Conservation (phyloP, 2,329 filamentous ascomycete species). For the Pseudogymnoascus pannorum region DNA sequence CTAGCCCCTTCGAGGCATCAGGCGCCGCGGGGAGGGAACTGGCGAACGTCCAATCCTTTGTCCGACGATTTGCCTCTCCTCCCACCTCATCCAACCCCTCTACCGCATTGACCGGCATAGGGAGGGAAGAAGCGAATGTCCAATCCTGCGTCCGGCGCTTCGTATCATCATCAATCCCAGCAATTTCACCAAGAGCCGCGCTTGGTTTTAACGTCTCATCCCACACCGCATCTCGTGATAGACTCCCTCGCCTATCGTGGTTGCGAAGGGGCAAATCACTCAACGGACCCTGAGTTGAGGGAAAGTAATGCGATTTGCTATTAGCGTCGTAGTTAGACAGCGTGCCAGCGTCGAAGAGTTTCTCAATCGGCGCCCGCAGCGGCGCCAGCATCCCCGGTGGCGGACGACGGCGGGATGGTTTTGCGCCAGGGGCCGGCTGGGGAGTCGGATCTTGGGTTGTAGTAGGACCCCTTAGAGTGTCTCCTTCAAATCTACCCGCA, state of each 20-base stretch:
- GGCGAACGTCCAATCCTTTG: constrained; percentile 50
- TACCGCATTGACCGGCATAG: constrained; percentile 23
- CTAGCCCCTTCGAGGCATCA: background rate
- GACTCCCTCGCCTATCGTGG: background rate
- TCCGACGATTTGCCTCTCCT: constrained; percentile 19
- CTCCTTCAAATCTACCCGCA: too few species aligned
- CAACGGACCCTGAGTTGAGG: constrained; percentile 19
- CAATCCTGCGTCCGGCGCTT: constrained; percentile 46
- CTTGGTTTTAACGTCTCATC: constrained; percentile 47
- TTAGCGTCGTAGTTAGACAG: constrained; percentile 59
- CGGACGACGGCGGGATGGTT: constrained; percentile 47
- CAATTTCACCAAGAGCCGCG: too few species aligned
- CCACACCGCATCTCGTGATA: constrained; percentile 35
- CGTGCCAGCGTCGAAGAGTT: constrained; percentile 59
- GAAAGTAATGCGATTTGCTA: constrained; percentile 51
- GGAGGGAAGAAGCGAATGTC: constrained; percentile 45
- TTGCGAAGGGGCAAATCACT: constrained; percentile 50
- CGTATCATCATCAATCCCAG: too few species aligned
- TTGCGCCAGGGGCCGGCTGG: too few species aligned
- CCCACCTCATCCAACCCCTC: background rate
- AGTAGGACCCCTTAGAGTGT: too few species aligned
- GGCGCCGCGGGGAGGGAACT: constrained; percentile 36
- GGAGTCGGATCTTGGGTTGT: too few species aligned
- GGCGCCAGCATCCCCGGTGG: constrained; percentile 51
- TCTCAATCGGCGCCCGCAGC: constrained; percentile 52